Evolutionary conservation across 2,329 filamentous ascomycete species (phyloP), one percentile per base, ranked within the genome.

Genomic region (Samsoniella hepiali): DNA sequence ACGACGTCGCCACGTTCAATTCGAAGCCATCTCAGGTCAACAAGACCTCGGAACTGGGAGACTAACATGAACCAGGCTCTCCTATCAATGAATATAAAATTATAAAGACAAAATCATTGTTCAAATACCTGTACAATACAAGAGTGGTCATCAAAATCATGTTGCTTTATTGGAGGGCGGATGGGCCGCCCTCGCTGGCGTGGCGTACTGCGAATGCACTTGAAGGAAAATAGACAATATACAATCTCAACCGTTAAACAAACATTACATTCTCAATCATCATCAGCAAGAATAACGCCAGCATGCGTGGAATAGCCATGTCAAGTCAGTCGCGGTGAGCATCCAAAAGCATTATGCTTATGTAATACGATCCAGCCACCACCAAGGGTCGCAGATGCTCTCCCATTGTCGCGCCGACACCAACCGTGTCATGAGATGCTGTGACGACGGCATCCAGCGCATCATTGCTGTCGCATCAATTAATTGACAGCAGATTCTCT

Each of bases 1-100:
- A 89, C 94, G 68, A 87, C 85, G 9, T 68, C 91, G 91, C 89
- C 92, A 79, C 79, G 86, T 22, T n/a, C 6, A 27, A 17, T 17
- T 45, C 13, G 36, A 47, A 27, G 38, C 27, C 38, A 61, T 61
- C 58, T 42, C 27, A n/a, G 32, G 17, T 31, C 31, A 53, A 36
- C 38, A 36, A 29, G 38, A 15, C 8, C 44, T 38, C 27, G 34
- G n/a, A 38, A n/a, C 15, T 45, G 11, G 50, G n/a, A n/a, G 38
- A 15, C 42, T 47, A 29, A 57, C 32, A 51, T 59, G 22, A 50
- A 40, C 15, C n/a, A 59, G 32, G 6, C 60, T 55, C 27, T 51
- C 38, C n/a, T 22, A 6, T 6, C 17, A 29, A 32, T 44, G 13
- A 45, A n/a, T 45, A 51, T 38, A 8, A 63, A 27, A 45, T n/a